Evolutionary conservation across 2,329 filamentous ascomycete species (phyloP), one percentile per base, ranked within the genome.

Genomic region (Fusarium sp.): DNA sequence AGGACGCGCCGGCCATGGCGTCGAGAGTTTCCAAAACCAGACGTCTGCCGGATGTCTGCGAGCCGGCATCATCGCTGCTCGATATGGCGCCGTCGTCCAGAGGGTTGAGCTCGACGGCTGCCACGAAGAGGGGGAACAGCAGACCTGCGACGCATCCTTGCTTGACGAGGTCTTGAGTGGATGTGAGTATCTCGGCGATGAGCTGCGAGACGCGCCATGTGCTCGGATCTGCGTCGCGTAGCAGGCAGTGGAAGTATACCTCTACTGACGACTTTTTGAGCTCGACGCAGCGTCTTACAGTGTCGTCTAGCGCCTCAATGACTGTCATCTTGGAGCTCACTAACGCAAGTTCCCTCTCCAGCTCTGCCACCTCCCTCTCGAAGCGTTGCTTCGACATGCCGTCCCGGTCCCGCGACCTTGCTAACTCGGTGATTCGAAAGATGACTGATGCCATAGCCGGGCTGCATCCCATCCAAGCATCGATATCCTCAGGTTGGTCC

Each of bases 381-480:
- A 75, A 77, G 0, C 65, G 57, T 0, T 27, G n/a, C 1, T 18
- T 18, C 2, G 61, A 63, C 36, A 66, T 65, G 3, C 56, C 31
- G 6, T 58, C 52, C 31, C 66, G 38, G 2, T 27, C 69, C 11
- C 71, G 20, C 7, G 82, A 78, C n/a, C 84, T 80, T 6, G 85
- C 86, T 16, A 88, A 77, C 57, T 88, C 86, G 0, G 85, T 87
- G 25, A 87, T 86, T 0, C 81, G 80, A n/a, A 84, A 86, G 6
- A 88, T 75, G 4, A 88, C 83, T 2, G 83, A 82, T 5, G 86
- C 85, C 36, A 88, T 77, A 20, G 84, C 82, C 0, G 86, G 85
- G 50, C 85, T 87, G 58, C 86, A 87, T 0, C 85, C 86, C 79
- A 87, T 86, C 86, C 86, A 88, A 0, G 86, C 82, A 42, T 85